Conservation (phyloP, 495 filamentous ascomycete species). For the Filosporella fistucella region DNA sequence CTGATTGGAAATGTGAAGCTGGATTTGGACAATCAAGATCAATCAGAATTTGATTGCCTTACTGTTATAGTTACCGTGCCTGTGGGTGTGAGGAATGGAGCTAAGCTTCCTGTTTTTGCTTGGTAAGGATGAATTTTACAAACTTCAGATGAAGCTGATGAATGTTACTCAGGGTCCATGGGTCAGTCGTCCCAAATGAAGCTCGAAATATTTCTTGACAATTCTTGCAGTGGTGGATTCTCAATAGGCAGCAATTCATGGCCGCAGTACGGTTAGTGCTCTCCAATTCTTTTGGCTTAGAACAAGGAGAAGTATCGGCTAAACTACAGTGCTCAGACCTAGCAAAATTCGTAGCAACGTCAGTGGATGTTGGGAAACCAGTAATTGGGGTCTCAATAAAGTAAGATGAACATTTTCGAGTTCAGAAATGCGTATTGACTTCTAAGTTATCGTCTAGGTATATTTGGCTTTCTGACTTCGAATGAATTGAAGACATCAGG, state of each 20-base stretch:
- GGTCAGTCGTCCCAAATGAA: neutral
- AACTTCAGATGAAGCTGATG: neutral
- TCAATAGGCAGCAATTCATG: constrained; percentile 9
- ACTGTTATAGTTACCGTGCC: constrained; percentile 14
- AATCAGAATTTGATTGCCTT: constrained; percentile 14
- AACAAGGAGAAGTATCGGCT: neutral
- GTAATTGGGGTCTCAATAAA: constrained; percentile 18
- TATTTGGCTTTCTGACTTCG: constrained; percentile 14
- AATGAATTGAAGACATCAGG: neutral
- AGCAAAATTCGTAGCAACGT: neutral
- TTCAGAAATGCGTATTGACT: neutral
- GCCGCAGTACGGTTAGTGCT: constrained; percentile 15
- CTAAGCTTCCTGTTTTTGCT: constrained; percentile 5
- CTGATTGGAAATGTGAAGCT: constrained; percentile 10
- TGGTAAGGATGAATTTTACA: constrained; percentile 6
- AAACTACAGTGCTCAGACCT: constrained; percentile 2
- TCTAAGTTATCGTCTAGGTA: constrained; percentile 13
- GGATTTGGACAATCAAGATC: neutral
- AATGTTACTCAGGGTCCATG: constrained; percentile 10
- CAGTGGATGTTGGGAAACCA: constrained; percentile 12
- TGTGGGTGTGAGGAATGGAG: neutral
- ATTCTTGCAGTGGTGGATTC: constrained; percentile 6
- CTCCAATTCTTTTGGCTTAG: neutral
- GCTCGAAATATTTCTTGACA: too few species aligned
- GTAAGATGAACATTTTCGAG: neutral